A percentile compares a stretch with the other conserved stretches of the same genome.
Conservation (phyloP, 768 basidiomycete species). For the Tulasnella calospora region DNA sequence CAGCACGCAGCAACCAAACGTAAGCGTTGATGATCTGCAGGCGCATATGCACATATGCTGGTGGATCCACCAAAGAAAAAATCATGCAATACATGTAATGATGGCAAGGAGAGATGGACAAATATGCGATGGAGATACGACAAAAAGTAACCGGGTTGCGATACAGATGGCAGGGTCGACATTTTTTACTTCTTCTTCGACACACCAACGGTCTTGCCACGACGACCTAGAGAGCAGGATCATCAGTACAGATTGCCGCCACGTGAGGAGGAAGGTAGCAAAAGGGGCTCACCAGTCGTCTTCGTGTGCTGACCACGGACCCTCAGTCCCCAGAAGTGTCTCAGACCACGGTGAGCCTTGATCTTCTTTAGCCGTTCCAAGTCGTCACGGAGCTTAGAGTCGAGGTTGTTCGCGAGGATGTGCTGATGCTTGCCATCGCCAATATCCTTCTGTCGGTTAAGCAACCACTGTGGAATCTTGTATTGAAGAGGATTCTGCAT, state of each 20-base stretch:
- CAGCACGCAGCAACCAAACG: neutral
- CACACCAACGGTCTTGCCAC: slow-evolving; percentile 93
- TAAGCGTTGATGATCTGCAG: neutral
- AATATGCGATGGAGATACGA: neutral
- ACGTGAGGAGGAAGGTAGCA: neutral
- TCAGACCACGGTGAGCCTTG: slow-evolving; percentile 87
- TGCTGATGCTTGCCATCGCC: slow-evolving; percentile 96
- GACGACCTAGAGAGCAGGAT: slow-evolving; percentile 57
- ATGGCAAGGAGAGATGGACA: neutral
- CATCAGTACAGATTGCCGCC: neutral
- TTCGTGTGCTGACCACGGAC: slow-evolving; percentile 99
- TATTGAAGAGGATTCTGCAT: slow-evolving; percentile 99
- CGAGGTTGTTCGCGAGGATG: slow-evolving; percentile 91
- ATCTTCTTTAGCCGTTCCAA: slow-evolving; percentile 99
- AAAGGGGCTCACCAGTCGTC: slow-evolving; percentile 72
- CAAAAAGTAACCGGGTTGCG: neutral
- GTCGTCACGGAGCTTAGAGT: slow-evolving; percentile 97
- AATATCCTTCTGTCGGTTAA: slow-evolving; percentile 98
- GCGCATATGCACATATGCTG: neutral
- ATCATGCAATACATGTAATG: slow-evolving; percentile 14
- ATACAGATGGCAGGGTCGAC: neutral
- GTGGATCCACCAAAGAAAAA: neutral
- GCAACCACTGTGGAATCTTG: slow-evolving; percentile 99
- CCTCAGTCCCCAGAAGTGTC: slow-evolving; percentile 91
- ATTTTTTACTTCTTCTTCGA: slow-evolving; percentile 63